phyloP scores from a whole-genome alignment of 2,329 filamentous ascomycete genomes.

The Colletotrichum sublineola region DNA sequence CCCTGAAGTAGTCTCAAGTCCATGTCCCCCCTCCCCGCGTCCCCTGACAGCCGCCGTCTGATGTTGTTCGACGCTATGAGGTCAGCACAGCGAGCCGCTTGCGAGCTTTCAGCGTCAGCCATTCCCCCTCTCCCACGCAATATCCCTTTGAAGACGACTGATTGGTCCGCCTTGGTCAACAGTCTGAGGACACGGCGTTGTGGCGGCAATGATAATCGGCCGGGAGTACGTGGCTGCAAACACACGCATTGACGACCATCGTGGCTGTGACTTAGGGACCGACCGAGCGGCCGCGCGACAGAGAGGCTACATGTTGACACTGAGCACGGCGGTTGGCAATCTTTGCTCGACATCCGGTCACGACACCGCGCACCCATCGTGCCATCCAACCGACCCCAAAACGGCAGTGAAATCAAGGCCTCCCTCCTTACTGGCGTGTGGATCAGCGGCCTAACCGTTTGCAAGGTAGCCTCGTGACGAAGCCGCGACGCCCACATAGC shows the following conservation, averaged over 20 bases:
- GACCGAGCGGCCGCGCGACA: conserved; percentile 32
- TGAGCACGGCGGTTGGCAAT: conserved; percentile 5
- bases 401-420: conserved; percentile 3
- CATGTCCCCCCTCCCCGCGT: conserved; percentile 13
- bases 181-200: conserved; percentile 3
- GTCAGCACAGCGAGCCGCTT: conserved; percentile 18
- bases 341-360: background rate
- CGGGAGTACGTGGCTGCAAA: background rate
- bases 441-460: conserved; percentile 6
- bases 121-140: conserved; percentile 31
- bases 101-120: conserved; percentile 13
- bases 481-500: background rate
- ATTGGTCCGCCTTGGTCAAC: background rate
- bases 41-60: conserved; percentile 41
- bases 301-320: conserved; percentile 33
- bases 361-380: background rate
- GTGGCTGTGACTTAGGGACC: background rate
- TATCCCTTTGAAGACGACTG: background rate
- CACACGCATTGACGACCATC: conserved; percentile 4
- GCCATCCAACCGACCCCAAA: conserved; percentile 1
- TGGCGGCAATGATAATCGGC: background rate
- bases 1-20: conserved; percentile 17
- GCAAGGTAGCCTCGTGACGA: conserved; percentile 6
- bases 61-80: conserved; percentile 35
- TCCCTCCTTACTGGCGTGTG: background rate